phyloP scores from a whole-genome alignment of 805 yeast species.

The Monosporozyma solicola region DNA sequence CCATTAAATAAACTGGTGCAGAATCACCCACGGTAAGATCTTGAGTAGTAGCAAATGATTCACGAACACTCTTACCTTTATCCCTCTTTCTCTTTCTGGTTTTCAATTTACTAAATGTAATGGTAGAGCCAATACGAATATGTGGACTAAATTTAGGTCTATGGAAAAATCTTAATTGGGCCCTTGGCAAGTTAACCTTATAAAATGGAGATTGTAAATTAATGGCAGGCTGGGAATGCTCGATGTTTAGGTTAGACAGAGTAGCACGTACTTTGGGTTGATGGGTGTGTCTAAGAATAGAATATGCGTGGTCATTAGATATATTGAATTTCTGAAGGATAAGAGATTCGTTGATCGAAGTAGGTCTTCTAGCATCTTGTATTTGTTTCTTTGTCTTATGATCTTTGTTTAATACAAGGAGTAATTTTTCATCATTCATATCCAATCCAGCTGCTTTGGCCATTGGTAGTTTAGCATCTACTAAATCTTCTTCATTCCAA shows the following conservation, averaged over 20 bases:
- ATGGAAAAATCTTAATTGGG: conserved; percentile 69
- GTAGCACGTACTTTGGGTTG: conserved; percentile 89
- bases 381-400: not conserved
- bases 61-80: conserved; percentile 70
- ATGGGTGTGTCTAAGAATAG: conserved; percentile 70
- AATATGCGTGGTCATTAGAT: conserved; percentile 85
- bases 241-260: conserved; percentile 81
- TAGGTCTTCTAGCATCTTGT: conserved; percentile 29
- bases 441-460: conserved; percentile 40
- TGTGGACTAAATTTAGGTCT: conserved; percentile 53
- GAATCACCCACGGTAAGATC: conserved; percentile 83
- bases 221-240: conserved; percentile 82
- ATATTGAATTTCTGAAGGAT: conserved; percentile 61
- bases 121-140: conserved; percentile 67
- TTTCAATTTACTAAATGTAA: conserved; percentile 68
- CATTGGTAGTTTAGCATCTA: conserved; percentile 50
- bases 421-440: conserved; percentile 76
- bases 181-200: conserved; percentile 61
- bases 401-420: conserved; percentile 40
- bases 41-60: conserved; percentile 57
- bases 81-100: conserved; percentile 81
- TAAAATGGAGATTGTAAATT: conserved; percentile 86
- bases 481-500: conserved; percentile 51
- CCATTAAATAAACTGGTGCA: conserved; percentile 67
- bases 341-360: conserved; percentile 37